A percentile compares a stretch with the other conserved stretches of the same genome.
Conservation (phyloP, 2,329 filamentous ascomycete species). For the Chaetomium sp. region DNA sequence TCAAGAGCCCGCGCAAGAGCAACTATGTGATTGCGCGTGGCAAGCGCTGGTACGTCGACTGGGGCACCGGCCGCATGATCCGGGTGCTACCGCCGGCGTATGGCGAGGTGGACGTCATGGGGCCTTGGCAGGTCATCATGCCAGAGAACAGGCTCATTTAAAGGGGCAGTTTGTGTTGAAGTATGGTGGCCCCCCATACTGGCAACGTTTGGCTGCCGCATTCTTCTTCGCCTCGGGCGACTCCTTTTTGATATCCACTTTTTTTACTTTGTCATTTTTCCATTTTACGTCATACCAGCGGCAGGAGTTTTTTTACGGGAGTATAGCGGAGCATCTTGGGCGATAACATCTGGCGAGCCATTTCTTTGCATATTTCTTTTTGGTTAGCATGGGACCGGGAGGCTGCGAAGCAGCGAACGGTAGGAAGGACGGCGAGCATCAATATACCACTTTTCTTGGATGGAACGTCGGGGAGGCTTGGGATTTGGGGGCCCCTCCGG, state of each 20-base stretch:
- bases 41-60: conserved; percentile 54
- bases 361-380: conserved; percentile 11
- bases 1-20: conserved; percentile 50
- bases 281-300: not conserved
- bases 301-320: conserved; percentile 7
- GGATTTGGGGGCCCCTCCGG: not conserved
- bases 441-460: conserved; percentile 14
- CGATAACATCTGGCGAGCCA: conserved; percentile 9
- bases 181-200: not conserved
- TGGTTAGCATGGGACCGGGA: conserved; percentile 9
- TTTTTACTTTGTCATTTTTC: conserved; percentile 1
- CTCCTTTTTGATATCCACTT: conserved; percentile 1
- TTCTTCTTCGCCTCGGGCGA: conserved; percentile 1
- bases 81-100: conserved; percentile 49
- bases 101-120: conserved; percentile 44
- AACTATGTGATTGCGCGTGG: conserved; percentile 52
- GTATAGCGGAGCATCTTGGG: conserved; percentile 11
- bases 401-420: not conserved
- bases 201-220: not conserved
- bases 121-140: conserved; percentile 44
- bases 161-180: conserved; percentile 1
- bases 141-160: conserved; percentile 44
- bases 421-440: conserved; percentile 5
- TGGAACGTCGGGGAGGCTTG: not conserved
- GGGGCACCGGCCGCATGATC: conserved; percentile 49